Base-by-base conservation (phyloP, 164 flowering plant species). In the Litsea cubeba region DNA sequence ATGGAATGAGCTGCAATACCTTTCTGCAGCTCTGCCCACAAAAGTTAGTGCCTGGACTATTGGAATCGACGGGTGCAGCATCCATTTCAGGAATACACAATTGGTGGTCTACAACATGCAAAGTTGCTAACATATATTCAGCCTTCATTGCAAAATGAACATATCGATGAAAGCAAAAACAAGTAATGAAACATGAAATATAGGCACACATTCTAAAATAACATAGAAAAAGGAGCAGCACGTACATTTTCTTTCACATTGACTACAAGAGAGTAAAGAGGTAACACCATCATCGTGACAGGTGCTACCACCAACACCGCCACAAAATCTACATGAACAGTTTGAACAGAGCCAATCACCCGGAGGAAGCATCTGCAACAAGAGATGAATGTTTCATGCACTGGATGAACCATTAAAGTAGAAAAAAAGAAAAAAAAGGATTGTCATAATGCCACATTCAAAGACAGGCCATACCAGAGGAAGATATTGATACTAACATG, bases 291-390 rank as follows among this genome's bases (percentile, higher is more conserved):
- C 79, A 35, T n/a, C 85, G 30, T 79, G 67, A 75, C 74, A 57
- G 46, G 46, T 40, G 72, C 12, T 30, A 76, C 54, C 73, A 28
- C 63, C 76, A 69, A 79, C 79, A 46, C 81, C 81, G 23, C 88
- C 90, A 84, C 99, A 96, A 75, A 82, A 89, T 81, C 87, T 92
- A 87, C 99, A 96, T 22, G 87, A 85, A 82, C 99, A 96, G 74
- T 92, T 88, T 69, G 97, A 89, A 75, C 99, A 96, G 71, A 87
- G 90, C 99, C 99, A 96, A 79, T 94, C 97, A 74, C 94, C 99
- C 3, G 80, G 76, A 11, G 99, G 98, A 85, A 90, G 97, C 86
- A 84, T 79, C 99, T 96, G 92, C 76, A 84, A 78, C 54, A 65
- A 74, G 60, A 28, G 66, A 75, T 58, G 51, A 74, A 54, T 35